These are phyloP conservation scores for Ormosia emarginata DNA, from an alignment of 306 rosid genomes.

Conservation along the genomic window DNA sequence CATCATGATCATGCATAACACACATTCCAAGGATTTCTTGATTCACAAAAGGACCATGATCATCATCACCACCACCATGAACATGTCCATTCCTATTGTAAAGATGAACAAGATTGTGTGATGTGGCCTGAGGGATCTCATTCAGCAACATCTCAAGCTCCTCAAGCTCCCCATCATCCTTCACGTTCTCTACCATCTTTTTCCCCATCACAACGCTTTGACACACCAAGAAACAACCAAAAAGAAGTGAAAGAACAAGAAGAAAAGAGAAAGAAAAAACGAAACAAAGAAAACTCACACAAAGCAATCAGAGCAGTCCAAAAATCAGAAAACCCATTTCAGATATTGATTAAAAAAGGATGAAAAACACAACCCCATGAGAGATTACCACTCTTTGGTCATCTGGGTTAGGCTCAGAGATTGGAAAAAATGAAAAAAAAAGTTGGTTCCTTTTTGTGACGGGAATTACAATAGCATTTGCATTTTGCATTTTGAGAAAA, in stretches of 20 bases:
- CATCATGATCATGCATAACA: slow-evolving; percentile 23
- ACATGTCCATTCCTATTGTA: slow-evolving; percentile 1
- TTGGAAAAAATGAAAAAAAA: not conserved
- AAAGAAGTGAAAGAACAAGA: not conserved
- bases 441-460: not conserved
- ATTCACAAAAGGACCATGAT: slow-evolving; percentile 4
- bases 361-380: not conserved
- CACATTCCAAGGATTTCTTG: not conserved
- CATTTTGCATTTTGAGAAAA: not conserved
- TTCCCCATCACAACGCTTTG: slow-evolving; percentile 7
- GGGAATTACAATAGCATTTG: not conserved
- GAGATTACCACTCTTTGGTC: slow-evolving; percentile 1
- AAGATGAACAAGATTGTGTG: slow-evolving; percentile 27
- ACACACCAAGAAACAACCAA: not conserved
- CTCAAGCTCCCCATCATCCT: slow-evolving; percentile 26
- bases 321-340: slow-evolving; percentile 8
- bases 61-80: slow-evolving; percentile 3
- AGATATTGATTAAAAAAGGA: not conserved
- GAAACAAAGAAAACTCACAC: not conserved
- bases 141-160: slow-evolving; percentile 47
- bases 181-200: slow-evolving; percentile 25
- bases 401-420: slow-evolving; percentile 7
- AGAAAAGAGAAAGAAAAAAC: not conserved
- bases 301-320: not conserved
- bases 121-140: slow-evolving; percentile 58